Base-by-base conservation (phyloP, 352 stramenopile species). In the Globisporangium camurandrum region DNA sequence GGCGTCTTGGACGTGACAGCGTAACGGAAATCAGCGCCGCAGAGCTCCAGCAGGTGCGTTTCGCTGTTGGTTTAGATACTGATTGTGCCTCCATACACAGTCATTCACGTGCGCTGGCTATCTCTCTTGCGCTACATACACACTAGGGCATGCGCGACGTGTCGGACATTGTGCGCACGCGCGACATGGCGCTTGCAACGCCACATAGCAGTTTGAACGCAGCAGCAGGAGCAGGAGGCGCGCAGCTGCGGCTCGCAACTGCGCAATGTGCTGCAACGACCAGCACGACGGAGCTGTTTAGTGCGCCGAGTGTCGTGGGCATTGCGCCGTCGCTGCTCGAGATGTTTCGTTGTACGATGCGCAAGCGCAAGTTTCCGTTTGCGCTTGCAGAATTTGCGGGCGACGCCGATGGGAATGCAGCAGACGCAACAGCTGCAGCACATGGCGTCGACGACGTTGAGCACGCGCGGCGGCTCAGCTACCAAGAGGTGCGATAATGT, bases 271-370 rank as follows among this genome's bases (percentile, higher is more conserved):
- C 30, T 14, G 30, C 30, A 34, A 12, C 30, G 30, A 34, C 30
- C 8, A 34, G 30, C 30, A 3, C 30, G n/a, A n/a, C 12, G 5
- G 75, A 92, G 20, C 57, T 89, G 44, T 90, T 93, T 37, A 56
- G 55, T 11, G 52, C 63, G 11, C 84, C 84, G 12, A 86, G 69
- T 36, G 75, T 79, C 19, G 40, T 61, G 3, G 61, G 68, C n/a
- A 69, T 95, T 46, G 62, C 80, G 0, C 69, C 88, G 1, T 62
- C 78, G 7, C 50, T 92, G 16, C 56, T 93, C 1, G 39, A 30
- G 16, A 90, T 95, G 82, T 93, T 92, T 46, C 72, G 74, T 49
- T 54, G 76, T 45, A 93, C 78, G 1, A 93, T 93, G 85, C 89
- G 82, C 62, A 91, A 91, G 66, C 66, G 68, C 17, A 94, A 88